Evolutionary conservation across 2,329 filamentous ascomycete genomes (phyloP).

Genomic region (Tolypocladium cylindrosporum): DNA sequence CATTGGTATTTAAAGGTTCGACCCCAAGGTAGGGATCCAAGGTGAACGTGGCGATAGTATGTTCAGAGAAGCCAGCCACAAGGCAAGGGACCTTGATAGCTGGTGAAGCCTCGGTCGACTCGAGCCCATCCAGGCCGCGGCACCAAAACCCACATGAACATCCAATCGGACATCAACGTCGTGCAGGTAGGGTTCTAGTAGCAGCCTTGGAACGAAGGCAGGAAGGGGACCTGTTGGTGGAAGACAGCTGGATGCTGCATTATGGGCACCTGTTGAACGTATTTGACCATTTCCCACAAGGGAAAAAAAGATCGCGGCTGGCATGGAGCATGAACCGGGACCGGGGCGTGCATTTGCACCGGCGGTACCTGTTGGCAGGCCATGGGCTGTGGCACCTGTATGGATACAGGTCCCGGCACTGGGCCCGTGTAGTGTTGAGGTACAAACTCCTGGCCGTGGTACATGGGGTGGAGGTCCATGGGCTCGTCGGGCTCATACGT

Average conservation of each 20-base stretch:
- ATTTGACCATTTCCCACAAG: conserved; percentile 43
- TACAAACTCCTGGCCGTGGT: conserved; percentile 34
- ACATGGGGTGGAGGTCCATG: conserved; percentile 24
- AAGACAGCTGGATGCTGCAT: conserved; percentile 40
- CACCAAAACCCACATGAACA: background rate
- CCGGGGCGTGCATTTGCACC: conserved; percentile 20
- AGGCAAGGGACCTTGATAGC: background rate
- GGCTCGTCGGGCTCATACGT: conserved; percentile 38
- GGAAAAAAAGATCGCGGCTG: conserved; percentile 38
- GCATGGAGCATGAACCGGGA: conserved; percentile 26
- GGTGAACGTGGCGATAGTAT: background rate
- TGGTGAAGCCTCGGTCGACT: background rate
- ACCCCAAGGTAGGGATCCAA: background rate
- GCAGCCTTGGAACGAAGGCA: conserved; percentile 42
- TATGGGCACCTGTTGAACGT: conserved; percentile 37
- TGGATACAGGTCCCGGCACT: conserved; percentile 14
- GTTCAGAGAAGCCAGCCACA: background rate
- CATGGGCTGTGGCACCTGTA: conserved; percentile 13
- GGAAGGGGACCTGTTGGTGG: conserved; percentile 41
- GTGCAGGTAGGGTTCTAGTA: conserved; percentile 17
- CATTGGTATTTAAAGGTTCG: background rate
- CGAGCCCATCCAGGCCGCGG: background rate
- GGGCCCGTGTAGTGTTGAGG: conserved; percentile 34
- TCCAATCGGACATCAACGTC: background rate
- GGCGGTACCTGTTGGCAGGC: conserved; percentile 18